Evolutionary conservation across 2,329 filamentous ascomycete species (phyloP).

Genomic region (Penicillium hordei): DNA sequence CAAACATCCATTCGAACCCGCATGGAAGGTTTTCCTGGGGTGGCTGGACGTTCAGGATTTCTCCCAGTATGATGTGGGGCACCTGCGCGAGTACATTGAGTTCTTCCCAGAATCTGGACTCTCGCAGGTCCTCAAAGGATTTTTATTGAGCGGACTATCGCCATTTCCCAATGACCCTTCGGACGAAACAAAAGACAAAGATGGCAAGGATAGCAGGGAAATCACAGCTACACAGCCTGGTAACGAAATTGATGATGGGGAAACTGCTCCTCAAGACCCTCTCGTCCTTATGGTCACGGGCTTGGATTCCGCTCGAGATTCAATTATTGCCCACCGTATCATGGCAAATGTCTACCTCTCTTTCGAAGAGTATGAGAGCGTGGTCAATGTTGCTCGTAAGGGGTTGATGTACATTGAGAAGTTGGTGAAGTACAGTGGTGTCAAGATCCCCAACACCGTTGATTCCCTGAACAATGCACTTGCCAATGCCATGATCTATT

Average conservation of each 20-base stretch:
- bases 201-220: conserved; percentile 9
- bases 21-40: conserved; percentile 88
- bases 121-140: conserved; percentile 77
- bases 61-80: conserved; percentile 71
- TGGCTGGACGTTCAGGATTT: conserved; percentile 79
- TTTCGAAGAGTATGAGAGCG: conserved; percentile 80
- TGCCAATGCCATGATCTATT: conserved; percentile 83
- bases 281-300: conserved; percentile 78
- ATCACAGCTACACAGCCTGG: conserved; percentile 35
- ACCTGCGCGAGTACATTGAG: conserved; percentile 76
- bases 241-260: conserved; percentile 7
- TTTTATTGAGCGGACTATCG: conserved; percentile 77
- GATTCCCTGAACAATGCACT: conserved; percentile 76
- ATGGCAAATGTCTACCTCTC: conserved; percentile 80
- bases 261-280: conserved; percentile 68
- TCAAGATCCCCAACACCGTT: conserved; percentile 66
- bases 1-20: conserved; percentile 82
- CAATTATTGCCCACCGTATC: conserved; percentile 78
- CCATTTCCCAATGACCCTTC: conserved; percentile 65
- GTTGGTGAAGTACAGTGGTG: conserved; percentile 66
- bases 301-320: conserved; percentile 62
- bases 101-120: conserved; percentile 85
- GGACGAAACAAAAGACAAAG: conserved; percentile 45
- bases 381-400: conserved; percentile 75
- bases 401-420: conserved; percentile 62